These are phyloP conservation scores for Epichloe glyceriae DNA, from an alignment of 2,329 filamentous ascomycete species.

Conservation along the genomic window DNA sequence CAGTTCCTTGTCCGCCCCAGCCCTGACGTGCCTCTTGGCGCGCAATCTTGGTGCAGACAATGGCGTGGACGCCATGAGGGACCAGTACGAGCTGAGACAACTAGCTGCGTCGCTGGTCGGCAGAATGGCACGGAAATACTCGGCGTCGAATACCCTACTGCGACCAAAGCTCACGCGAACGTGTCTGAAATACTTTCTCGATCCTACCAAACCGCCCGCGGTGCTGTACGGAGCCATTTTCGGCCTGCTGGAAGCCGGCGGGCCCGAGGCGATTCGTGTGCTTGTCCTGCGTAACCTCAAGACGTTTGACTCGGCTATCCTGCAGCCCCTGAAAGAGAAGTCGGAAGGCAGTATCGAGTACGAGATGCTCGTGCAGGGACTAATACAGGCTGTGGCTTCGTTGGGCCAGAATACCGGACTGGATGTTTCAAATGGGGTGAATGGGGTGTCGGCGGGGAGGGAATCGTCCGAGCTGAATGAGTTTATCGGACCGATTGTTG, in stretches of 20 bases:
- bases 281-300: constrained; percentile 43
- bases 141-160: constrained; percentile 65
- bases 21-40: constrained; percentile 75
- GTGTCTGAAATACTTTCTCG: constrained; percentile 83
- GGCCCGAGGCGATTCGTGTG: constrained; percentile 43
- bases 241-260: constrained; percentile 68
- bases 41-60: constrained; percentile 58
- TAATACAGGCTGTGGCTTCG: constrained; percentile 38
- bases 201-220: constrained; percentile 67
- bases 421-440: constrained; percentile 24
- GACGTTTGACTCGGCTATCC: constrained; percentile 38
- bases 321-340: constrained; percentile 40
- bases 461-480: constrained; percentile 35
- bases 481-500: constrained; percentile 42
- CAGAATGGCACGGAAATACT: constrained; percentile 69
- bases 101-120: constrained; percentile 72
- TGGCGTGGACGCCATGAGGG: constrained; percentile 37
- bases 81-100: constrained; percentile 72
- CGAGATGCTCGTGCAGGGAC: constrained; percentile 42
- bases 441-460: constrained; percentile 22
- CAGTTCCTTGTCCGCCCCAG: constrained; percentile 62
- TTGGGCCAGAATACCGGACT: constrained; percentile 23
- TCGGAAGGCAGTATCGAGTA: constrained; percentile 37
- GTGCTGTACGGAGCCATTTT: constrained; percentile 83
- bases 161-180: constrained; percentile 85